Evolutionary conservation across 495 filamentous ascomycete species (phyloP).

Genomic region (Sphaerosporella brunnea): DNA sequence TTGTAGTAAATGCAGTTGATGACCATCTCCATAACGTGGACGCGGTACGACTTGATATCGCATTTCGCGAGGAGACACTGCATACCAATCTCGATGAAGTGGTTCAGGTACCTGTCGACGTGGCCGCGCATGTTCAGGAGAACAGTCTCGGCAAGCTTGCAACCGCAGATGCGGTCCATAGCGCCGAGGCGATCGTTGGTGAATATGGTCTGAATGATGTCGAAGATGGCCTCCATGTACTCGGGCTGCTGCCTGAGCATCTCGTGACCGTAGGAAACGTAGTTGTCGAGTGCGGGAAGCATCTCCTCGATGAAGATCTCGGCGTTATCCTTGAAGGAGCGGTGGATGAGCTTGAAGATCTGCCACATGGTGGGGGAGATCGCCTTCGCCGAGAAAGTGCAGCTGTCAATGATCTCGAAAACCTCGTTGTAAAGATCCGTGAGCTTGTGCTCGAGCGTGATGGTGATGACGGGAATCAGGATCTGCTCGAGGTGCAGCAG

Average conservation of each 20-base stretch:
- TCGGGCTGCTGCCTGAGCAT: constrained; percentile 64
- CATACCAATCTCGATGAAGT: constrained; percentile 84
- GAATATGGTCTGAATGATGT: constrained; percentile 57
- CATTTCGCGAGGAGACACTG: constrained; percentile 44
- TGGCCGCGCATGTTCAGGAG: constrained; percentile 90
- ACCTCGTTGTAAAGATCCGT: constrained; percentile 95
- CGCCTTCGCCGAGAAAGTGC: constrained; percentile 91
- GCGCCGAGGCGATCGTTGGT: constrained; percentile 77
- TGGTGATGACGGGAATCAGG: constrained; percentile 86
- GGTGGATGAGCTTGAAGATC: constrained; percentile 88
- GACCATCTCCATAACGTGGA: constrained; percentile 97
- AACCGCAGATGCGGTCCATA: constrained; percentile 94
- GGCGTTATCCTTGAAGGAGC: constrained; percentile 89
- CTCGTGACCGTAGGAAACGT: constrained; percentile 71
- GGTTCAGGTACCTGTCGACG: constrained; percentile 67
- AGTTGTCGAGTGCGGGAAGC: constrained; percentile 94
- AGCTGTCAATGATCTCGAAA: constrained; percentile 98
- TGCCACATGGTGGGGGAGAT: constrained; percentile 97
- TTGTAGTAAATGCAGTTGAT: constrained; percentile 98
- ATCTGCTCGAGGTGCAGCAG: constrained; percentile 85
- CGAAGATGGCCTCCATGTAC: constrained; percentile 70
- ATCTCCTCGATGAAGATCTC: constrained; percentile 98
- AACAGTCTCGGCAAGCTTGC: constrained; percentile 90
- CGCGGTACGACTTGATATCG: constrained; percentile 76
- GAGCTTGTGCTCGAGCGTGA: constrained; percentile 92